Percentiles rank a stretch among this genome's conserved stretches.
Evolutionary conservation across 805 yeast species (phyloP).

Genomic region (Suhomyces kilbournensis): DNA sequence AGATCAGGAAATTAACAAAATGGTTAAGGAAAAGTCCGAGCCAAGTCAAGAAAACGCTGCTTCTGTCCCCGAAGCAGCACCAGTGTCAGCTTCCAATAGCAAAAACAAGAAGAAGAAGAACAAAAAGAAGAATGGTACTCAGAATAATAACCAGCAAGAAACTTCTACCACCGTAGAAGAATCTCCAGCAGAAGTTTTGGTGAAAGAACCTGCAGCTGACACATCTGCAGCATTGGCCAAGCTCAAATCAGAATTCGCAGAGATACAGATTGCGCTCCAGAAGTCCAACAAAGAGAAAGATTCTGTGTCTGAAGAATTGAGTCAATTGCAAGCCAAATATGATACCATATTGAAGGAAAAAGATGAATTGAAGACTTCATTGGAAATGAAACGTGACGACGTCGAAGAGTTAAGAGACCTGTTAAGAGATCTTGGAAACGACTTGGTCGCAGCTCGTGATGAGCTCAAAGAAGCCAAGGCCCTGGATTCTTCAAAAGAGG

Average conservation of each 20-base stretch:
- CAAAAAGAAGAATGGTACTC: conserved; percentile 12
- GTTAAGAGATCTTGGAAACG: conserved; percentile 74
- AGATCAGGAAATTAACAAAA: neutral
- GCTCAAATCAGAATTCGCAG: neutral
- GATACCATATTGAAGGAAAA: conserved; percentile 12
- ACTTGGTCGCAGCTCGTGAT: conserved; percentile 68
- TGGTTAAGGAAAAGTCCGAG: neutral
- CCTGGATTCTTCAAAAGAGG: neutral
- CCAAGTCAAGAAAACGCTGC: neutral
- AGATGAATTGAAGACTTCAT: conserved; percentile 21
- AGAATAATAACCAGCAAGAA: neutral
- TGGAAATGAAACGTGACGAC: conserved; percentile 55
- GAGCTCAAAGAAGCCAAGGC: conserved; percentile 40
- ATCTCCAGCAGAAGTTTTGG: neutral
- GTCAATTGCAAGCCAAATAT: conserved; percentile 14
- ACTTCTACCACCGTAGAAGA: neutral
- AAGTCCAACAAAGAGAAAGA: conserved; percentile 3
- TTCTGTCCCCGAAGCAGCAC: neutral
- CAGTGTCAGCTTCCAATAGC: neutral
- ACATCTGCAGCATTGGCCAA: neutral
- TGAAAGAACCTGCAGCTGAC: neutral
- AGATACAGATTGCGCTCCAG: conserved; percentile 1
- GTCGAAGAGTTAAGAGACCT: conserved; percentile 70
- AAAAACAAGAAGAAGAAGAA: conserved; percentile 25
- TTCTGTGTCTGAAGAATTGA: conserved; percentile 2